Percentiles rank a stretch among this genome's conserved stretches.
phyloP scores from a whole-genome alignment of 805 yeast species.

The Lachancea thermotolerans region DNA sequence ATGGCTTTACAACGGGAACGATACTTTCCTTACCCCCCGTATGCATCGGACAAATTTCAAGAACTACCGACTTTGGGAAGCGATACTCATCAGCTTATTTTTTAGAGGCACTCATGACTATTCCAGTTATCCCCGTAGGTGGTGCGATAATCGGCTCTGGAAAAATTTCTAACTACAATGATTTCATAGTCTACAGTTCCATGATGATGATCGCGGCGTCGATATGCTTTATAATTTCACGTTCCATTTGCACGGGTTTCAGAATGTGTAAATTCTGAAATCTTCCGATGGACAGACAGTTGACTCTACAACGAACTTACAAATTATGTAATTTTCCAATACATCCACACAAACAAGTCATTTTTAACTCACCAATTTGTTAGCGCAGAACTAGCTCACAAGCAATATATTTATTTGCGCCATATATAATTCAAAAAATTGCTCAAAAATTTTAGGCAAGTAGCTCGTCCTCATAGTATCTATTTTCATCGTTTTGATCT shows the following conservation, averaged over 20 bases:
- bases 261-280: slow-evolving; percentile 36
- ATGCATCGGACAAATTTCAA: slow-evolving; percentile 52
- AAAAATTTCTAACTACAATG: slow-evolving; percentile 31
- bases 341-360: too few species aligned
- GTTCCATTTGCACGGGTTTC: slow-evolving; percentile 40
- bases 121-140: slow-evolving; percentile 45
- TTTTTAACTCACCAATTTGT: too few species aligned
- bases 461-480: too few species aligned
- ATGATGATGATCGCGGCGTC: slow-evolving; percentile 35
- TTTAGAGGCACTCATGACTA: slow-evolving; percentile 45
- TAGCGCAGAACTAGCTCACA: too few species aligned
- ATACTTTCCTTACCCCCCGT: slow-evolving; percentile 54
- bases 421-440: too few species aligned
- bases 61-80: slow-evolving; percentile 47
- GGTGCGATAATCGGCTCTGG: slow-evolving; percentile 40
- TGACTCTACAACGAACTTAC: too few species aligned
- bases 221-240: slow-evolving; percentile 34
- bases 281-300: too few species aligned
- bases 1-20: slow-evolving; percentile 52
- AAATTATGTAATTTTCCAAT: too few species aligned
- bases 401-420: too few species aligned
- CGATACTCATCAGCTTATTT: slow-evolving; percentile 53
- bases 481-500: too few species aligned
- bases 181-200: slow-evolving; percentile 41
- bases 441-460: too few species aligned